Evolutionary conservation across 495 filamentous ascomycete genomes (phyloP).

Genomic region (Physcia stellaris): DNA sequence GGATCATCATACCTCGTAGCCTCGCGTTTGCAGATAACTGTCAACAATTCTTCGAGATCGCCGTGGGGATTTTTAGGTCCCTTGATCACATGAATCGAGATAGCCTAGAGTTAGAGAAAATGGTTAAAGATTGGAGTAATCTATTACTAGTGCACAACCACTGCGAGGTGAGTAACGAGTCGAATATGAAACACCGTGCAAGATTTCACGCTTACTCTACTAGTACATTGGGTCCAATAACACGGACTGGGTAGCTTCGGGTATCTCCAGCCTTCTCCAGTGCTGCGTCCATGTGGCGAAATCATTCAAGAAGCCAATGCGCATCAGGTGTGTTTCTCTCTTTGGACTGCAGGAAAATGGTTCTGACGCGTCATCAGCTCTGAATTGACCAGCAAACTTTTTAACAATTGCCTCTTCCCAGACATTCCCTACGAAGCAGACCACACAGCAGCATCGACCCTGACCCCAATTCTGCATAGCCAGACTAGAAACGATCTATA

Average conservation of each 20-base stretch:
- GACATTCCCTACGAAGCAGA: too few species aligned
- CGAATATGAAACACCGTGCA: too few species aligned
- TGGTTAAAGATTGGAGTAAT: constrained; percentile 36
- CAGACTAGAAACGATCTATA: constrained; percentile 50
- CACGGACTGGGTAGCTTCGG: constrained; percentile 33
- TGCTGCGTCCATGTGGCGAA: constrained; percentile 36
- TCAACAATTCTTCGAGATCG: constrained; percentile 42
- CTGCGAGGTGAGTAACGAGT: constrained; percentile 26
- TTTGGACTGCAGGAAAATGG: too few species aligned
- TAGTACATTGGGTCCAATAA: constrained; percentile 34
- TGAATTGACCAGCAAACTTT: too few species aligned
- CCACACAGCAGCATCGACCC: too few species aligned
- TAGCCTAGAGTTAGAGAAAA: constrained; percentile 36
- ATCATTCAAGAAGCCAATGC: constrained; percentile 26
- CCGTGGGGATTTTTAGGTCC: constrained; percentile 37
- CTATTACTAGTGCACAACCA: constrained; percentile 42
- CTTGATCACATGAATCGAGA: constrained; percentile 36
- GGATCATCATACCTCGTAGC: constrained; percentile 32
- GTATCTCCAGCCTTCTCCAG: constrained; percentile 32
- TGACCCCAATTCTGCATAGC: constrained; percentile 36
- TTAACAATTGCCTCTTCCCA: constrained; percentile 59
- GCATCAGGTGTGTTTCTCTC: constrained; percentile 26
- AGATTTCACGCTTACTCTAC: constrained; percentile 27
- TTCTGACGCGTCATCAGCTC: too few species aligned
- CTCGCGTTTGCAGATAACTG: constrained; percentile 29